These are phyloP conservation scores for Guadua angustifolia DNA, from an alignment of 176 grass and related monocot species.

Conservation along the genomic window DNA sequence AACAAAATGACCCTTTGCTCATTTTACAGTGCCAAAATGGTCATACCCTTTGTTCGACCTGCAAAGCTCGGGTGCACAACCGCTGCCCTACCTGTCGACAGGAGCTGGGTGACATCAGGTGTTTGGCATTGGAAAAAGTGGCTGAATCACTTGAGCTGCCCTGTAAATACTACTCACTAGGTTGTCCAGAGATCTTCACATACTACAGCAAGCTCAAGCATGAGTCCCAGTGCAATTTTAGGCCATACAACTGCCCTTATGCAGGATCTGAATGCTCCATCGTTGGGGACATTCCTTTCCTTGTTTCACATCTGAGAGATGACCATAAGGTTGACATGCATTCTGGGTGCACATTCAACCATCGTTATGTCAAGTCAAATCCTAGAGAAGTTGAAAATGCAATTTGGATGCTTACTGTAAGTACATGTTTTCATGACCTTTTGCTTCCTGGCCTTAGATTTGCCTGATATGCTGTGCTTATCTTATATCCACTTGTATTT, in stretches of 20 bases:
- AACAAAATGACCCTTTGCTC: not conserved
- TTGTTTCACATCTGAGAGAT: conserved; percentile 84
- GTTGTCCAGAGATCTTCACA: conserved; percentile 51
- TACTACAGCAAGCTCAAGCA: conserved; percentile 67
- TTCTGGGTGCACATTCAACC: conserved; percentile 88
- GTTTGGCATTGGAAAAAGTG: conserved; percentile 47
- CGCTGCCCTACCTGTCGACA: conserved; percentile 45
- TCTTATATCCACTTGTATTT: conserved; percentile 12
- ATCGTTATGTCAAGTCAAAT: conserved; percentile 91
- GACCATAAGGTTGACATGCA: conserved; percentile 97
- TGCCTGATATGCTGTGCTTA: not conserved
- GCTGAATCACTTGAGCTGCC: conserved; percentile 48
- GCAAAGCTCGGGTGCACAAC: conserved; percentile 49
- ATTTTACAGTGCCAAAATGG: conserved; percentile 48
- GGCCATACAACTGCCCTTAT: conserved; percentile 93
- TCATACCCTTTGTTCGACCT: conserved; percentile 46
- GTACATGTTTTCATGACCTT: conserved; percentile 39
- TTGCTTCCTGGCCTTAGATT: not conserved
- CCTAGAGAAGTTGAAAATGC: conserved; percentile 93
- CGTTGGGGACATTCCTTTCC: conserved; percentile 74
- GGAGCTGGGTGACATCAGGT: conserved; percentile 46
- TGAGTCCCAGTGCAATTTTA: conserved; percentile 82
- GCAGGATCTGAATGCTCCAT: conserved; percentile 85
- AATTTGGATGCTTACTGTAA: conserved; percentile 97
- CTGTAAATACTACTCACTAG: conserved; percentile 38